phyloP scores from a whole-genome alignment of 1,284 basidiomycete species.

The Apiotrichum laibachii region DNA sequence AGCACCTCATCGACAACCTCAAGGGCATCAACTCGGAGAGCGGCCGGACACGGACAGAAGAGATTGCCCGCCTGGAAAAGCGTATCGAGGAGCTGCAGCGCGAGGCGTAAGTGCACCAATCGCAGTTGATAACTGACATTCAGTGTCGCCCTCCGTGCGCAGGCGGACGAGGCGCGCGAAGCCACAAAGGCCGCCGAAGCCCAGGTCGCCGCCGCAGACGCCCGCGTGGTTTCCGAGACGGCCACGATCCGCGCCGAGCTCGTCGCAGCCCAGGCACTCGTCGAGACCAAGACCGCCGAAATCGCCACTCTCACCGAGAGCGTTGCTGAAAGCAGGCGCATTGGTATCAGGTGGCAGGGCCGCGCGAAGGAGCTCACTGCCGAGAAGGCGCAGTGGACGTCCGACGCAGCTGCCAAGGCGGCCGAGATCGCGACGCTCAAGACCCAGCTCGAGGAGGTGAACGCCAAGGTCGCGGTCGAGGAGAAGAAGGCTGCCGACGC shows the following conservation, averaged over 20 bases:
- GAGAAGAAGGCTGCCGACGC: conserved; percentile 36
- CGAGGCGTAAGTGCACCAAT: conserved; percentile 62
- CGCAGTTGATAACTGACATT: conserved; percentile 54
- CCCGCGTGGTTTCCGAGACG: conserved; percentile 37
- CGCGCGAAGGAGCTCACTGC: conserved; percentile 24
- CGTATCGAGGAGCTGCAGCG: conserved; percentile 73
- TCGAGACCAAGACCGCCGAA: conserved; percentile 26
- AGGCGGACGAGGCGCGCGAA: conserved; percentile 77
- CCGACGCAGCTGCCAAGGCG: conserved; percentile 25
- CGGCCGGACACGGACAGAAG: conserved; percentile 75
- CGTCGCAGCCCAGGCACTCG: conserved; percentile 35
- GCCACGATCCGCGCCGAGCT: conserved; percentile 36
- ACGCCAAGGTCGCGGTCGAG: conserved; percentile 30
- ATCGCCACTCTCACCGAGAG: conserved; percentile 25
- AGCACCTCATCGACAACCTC: conserved; percentile 80
- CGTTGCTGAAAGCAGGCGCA: conserved; percentile 28
- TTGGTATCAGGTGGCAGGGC: conserved; percentile 43
- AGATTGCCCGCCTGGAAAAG: conserved; percentile 71
- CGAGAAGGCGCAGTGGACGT: not conserved
- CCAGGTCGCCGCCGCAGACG: conserved; percentile 30
- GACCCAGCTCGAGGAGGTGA: conserved; percentile 28
- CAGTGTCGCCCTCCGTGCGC: conserved; percentile 61
- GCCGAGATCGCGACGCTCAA: conserved; percentile 25
- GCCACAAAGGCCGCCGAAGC: conserved; percentile 56
- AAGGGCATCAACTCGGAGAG: conserved; percentile 85